Percentiles rank a stretch among this genome's conserved stretches.
Conservation (phyloP, 345 rosid species). For the Aurinia saxatilis region DNA sequence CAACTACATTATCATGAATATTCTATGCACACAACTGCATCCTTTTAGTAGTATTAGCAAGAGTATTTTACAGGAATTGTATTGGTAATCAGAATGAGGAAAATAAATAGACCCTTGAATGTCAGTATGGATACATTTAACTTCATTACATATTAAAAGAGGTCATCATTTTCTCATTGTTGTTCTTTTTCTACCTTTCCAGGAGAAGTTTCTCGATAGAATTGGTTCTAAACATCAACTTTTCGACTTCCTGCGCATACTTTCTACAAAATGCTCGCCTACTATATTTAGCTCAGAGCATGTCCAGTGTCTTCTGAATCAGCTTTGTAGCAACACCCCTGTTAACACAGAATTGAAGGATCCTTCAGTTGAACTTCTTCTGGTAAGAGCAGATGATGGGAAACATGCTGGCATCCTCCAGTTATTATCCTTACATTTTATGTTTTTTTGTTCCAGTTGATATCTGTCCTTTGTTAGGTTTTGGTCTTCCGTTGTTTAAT, state of each 20-base stretch:
- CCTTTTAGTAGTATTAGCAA: not conserved
- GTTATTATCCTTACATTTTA: not conserved
- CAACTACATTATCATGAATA: slow-evolving; percentile 5
- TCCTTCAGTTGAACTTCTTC: slow-evolving; percentile 57
- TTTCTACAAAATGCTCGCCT: slow-evolving; percentile 62
- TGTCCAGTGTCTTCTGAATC: slow-evolving; percentile 47
- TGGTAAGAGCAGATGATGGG: slow-evolving; percentile 43
- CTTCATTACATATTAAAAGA: slow-evolving; percentile 8
- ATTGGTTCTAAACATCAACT: slow-evolving; percentile 64
- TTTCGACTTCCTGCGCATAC: slow-evolving; percentile 54
- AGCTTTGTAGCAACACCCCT: slow-evolving; percentile 35
- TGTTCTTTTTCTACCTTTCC: slow-evolving; percentile 20
- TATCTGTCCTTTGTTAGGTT: not conserved
- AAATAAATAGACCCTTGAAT: not conserved
- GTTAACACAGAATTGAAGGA: slow-evolving; percentile 35
- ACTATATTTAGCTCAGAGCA: slow-evolving; percentile 70
- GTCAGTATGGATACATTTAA: slow-evolving; percentile 7
- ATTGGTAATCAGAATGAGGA: slow-evolving; percentile 6
- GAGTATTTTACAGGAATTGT: slow-evolving; percentile 10
- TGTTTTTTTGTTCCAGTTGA: not conserved
- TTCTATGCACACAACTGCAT: not conserved
- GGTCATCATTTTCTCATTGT: not conserved
- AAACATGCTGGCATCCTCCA: slow-evolving; percentile 7
- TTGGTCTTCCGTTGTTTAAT: not conserved
- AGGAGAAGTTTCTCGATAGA: slow-evolving; percentile 67